Base-by-base conservation (phyloP, 768 basidiomycete genomes). In the Termitomyces bulborhizus region DNA sequence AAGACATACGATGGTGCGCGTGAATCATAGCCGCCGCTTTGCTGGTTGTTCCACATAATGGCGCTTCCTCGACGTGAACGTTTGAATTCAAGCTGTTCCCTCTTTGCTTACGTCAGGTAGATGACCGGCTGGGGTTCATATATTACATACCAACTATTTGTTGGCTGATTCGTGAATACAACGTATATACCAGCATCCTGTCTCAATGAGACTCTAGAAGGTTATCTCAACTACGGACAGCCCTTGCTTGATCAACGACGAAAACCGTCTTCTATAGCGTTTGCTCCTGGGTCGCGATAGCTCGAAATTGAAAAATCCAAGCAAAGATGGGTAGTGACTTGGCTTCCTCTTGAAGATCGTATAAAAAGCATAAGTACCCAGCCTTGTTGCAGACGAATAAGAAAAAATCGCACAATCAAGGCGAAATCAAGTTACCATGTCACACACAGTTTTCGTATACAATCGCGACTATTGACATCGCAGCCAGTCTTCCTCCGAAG, bases 301-400 rank as follows among this genome's bases (percentile, higher is more conserved):
- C 54, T 85, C 81, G 43, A 76, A 74, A 9, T 66, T 71, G 11
- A 90, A 72, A 51, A 68, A 66, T 56, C 68, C 75, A 55, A 89
- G 64, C 3, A 89, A 36, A 3, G 69, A 52, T 8, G 60, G 52
- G 63, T 87, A 86, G 12, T 68, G 68, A 29, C 78, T 71, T 6
- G 79, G 75, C 57, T 79, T 85, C 46, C 69, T 73, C 13, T 74
- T 74, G 4, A 94, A 66, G 49, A 92, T 76, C 9, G 78, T 71
- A 63, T 82, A 76, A 68, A 95, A 94, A 3, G 93, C 93, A 57
- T 86, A 85, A 45, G 77, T 77, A 41, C 91, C 90, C 24, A 95
- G 78, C 91, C 93, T 95, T 21, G 32, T 48, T 37, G 9, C n/a
- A 16, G 18, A 27, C 32, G 3, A 29, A 15, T 51, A 56, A 53